These are phyloP conservation scores for Zostera marina DNA, from an alignment of 116 monocot species.

Conservation along the genomic window DNA sequence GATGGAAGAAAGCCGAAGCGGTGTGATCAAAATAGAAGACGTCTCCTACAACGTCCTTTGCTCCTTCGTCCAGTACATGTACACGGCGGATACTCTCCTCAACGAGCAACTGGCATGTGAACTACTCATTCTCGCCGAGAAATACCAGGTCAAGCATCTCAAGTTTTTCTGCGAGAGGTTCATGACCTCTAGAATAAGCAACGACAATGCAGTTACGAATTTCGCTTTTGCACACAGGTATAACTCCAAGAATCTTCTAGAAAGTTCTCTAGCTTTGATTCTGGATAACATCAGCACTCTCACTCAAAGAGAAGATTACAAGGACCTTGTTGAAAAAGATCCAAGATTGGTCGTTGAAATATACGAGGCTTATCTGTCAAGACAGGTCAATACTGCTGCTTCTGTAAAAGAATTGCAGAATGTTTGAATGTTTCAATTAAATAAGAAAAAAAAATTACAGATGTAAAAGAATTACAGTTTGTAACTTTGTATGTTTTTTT, in stretches of 20 bases:
- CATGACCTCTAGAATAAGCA: constrained; percentile 74
- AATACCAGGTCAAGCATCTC: constrained; percentile 91
- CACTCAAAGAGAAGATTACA: constrained; percentile 41
- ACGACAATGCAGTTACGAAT: constrained; percentile 50
- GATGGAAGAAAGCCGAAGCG: constrained; percentile 84
- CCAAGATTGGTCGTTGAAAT: constrained; percentile 82
- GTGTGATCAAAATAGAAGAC: constrained; percentile 63
- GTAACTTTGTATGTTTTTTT: too few species aligned
- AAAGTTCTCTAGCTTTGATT: constrained; percentile 46
- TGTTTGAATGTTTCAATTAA: too few species aligned
- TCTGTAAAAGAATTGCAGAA: constrained; percentile 20
- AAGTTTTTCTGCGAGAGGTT: constrained; percentile 78
- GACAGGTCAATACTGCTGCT: constrained; percentile 54
- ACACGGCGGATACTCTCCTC: constrained; percentile 73
- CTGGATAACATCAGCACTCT: constrained; percentile 68
- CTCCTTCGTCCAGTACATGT: constrained; percentile 65
- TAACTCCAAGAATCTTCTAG: constrained; percentile 51
- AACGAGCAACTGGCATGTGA: constrained; percentile 77
- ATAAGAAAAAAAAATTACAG: too few species aligned
- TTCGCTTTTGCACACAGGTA: constrained; percentile 70
- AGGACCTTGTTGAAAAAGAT: constrained; percentile 71
- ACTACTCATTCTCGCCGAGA: constrained; percentile 66
- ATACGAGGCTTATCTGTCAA: constrained; percentile 72
- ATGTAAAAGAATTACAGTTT: too few species aligned
- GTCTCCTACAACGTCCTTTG: constrained; percentile 71